A percentile compares a stretch with the other conserved stretches of the same genome.
These are phyloP conservation scores for Plasmopara halstedii DNA, from an alignment of 352 stramenopile genomes.

Conservation along the genomic window DNA sequence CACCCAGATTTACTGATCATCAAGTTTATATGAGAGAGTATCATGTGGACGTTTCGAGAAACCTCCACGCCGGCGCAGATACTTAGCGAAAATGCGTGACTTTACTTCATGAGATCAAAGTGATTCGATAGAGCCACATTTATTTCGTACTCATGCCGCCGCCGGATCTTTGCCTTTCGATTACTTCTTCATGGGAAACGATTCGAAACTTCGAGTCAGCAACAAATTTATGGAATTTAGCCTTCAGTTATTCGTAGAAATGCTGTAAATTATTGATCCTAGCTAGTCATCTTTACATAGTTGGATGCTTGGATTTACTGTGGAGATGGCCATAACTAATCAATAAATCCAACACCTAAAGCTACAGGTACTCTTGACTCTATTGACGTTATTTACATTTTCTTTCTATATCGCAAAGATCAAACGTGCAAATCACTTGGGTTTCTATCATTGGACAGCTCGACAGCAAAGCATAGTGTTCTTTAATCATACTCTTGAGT, in stretches of 20 bases:
- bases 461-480: too few relatives aligned
- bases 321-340: too few relatives aligned
- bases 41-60: slow-evolving; percentile 48
- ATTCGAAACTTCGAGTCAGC: slow-evolving; percentile 17
- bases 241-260: slow-evolving; percentile 24
- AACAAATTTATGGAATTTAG: slow-evolving; percentile 49
- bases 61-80: slow-evolving; percentile 3
- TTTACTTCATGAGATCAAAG: slow-evolving; percentile 17
- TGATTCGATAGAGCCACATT: slow-evolving; percentile 57
- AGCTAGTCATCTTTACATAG: too few relatives aligned
- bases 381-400: too few relatives aligned
- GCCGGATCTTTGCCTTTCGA: slow-evolving; percentile 42
- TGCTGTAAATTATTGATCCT: too few relatives aligned
- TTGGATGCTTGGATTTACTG: too few relatives aligned
- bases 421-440: too few relatives aligned
- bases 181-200: slow-evolving; percentile 33
- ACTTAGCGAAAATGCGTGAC: slow-evolving; percentile 2
- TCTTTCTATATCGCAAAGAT: too few relatives aligned
- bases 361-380: too few relatives aligned
- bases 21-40: slow-evolving; percentile 45
- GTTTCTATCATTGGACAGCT: too few relatives aligned
- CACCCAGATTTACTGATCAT: slow-evolving; percentile 37
- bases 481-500: too few relatives aligned
- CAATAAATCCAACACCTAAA: too few relatives aligned
- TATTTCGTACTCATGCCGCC: slow-evolving; percentile 9